Conservation (phyloP, 2,329 filamentous ascomycete genomes). For the Monilinia fructicola region DNA sequence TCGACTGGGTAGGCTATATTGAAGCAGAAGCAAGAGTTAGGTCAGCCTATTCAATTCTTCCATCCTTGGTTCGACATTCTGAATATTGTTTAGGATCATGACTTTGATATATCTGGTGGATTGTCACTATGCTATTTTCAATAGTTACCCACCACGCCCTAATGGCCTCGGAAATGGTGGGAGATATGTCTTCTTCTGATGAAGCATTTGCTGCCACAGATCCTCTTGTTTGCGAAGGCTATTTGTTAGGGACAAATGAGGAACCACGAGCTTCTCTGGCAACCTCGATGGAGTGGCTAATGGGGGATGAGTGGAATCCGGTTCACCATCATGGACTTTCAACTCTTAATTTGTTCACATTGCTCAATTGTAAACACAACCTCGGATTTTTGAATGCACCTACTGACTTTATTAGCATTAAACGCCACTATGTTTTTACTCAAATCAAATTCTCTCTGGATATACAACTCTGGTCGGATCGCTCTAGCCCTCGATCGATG, state of each 20-base stretch:
- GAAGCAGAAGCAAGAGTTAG: slow-evolving; percentile 14
- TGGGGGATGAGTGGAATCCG: slow-evolving; percentile 10
- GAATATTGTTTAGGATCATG: neutral
- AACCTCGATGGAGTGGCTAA: slow-evolving; percentile 3
- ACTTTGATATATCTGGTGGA: slow-evolving; percentile 11
- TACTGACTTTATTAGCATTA: slow-evolving; percentile 8
- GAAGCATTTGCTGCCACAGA: slow-evolving; percentile 15
- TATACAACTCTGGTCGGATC: neutral
- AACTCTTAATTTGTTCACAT: neutral
- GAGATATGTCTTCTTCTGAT: slow-evolving; percentile 14
- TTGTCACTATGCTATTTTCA: neutral
- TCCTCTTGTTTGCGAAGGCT: slow-evolving; percentile 10
- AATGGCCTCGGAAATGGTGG: slow-evolving; percentile 1
- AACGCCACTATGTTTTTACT: neutral
- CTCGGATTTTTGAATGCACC: neutral
- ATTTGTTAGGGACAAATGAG: slow-evolving; percentile 8
- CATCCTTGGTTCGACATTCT: neutral
- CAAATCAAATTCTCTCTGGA: neutral
- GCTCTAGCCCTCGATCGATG: slow-evolving; percentile 3
- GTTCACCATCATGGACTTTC: slow-evolving; percentile 1
- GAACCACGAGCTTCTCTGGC: neutral
- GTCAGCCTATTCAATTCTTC: neutral
- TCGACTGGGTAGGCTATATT: neutral
- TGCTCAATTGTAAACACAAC: neutral
- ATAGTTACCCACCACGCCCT: neutral